Evolutionary conservation across 2,329 filamentous ascomycete species (phyloP), one percentile per base, ranked within the genome.

Genomic region (Davidsoniella australis): DNA sequence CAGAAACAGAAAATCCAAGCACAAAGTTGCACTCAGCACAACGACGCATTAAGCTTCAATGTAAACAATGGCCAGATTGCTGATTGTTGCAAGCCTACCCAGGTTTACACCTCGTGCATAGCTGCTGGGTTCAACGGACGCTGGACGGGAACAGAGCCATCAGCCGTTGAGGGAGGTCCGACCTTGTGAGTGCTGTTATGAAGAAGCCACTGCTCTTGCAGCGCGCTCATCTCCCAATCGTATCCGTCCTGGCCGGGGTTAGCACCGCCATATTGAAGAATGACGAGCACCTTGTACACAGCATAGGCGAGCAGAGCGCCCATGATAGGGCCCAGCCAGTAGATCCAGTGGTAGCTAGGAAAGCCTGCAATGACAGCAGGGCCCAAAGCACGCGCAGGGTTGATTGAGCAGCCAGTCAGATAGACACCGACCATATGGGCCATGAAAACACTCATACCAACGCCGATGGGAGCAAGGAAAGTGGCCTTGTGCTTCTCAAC

Each of bases 401-500:
- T 73, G 55, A 73, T 62, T 8, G 63, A 66, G 5, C 67, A 69
- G 18, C 67, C 67, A 1, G 70, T 71, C 55, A 64, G 72, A 54
- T 67, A 66, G 18, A 69, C 66, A 23, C 65, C 64, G 37, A 60
- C 62, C 46, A 70, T 60, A 58, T 72, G 64, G 4, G 65, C 65
- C 41, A 85, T 71, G 60, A 86, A 85, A 48, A 86, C 69, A 0
- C 80, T 68, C 2, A 85, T 62, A 1, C 83, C 83, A 56, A 87
- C 84, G 10, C 78, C 80, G 3, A 86, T 64, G 0, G 82, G 82
- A 0, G 82, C 82, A 1, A 85, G 64, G 58, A 72, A 84, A 0
- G 82, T 86, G 2, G 76, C 75, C 41, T 78, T 77, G 61, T 85
- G 80, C 64, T 86, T 85, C 60, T 85, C 80, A 3, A 76, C 75